Evolutionary conservation across 768 basidiomycete genomes (phyloP), one percentile per base, ranked within the genome.

Genomic region (Termitomyces sp.): DNA sequence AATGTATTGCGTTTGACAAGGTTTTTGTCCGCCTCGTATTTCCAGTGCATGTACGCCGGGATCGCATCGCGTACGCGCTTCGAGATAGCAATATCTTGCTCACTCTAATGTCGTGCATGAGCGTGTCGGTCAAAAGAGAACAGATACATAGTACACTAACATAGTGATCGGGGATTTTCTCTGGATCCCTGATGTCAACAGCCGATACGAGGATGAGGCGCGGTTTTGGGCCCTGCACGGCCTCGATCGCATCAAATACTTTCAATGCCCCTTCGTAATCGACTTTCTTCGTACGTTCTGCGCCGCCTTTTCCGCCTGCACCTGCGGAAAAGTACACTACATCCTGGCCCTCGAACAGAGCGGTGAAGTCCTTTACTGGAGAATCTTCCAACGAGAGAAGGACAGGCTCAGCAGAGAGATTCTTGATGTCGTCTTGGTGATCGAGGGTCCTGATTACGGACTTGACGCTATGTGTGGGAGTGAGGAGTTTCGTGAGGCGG

Each of bases 191-290:
- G 0, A 83, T 67, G 66, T 88, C 86, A 18, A 85, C 70, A 1
- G 82, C 81, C 20, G 85, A 86, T 36, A 89, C 81, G 56, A 85
- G 68, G 43, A 88, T 75, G 53, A 88, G 67, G 55, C 83, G 69
- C 36, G 84, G 84, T 60, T 79, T 80, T n/a, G 64, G 56, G 1
- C 75, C 75, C 48, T 78, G 64, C 2, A 84, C 72, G 0, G 49
- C 71, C 67, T 88, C 87, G 54, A 89, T 74, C 0, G 86, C 87
- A 66, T 89, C 87, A 64, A 84, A 88, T 2, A 87, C 79, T 70
- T 88, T 89, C 40, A 89, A 61, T 0, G 86, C 85, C 9, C 86
- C 87, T 51, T 85, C 82, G 63, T 81, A 83, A 63, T 82, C 81
- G 6, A 88, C 85, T 32, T 73, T 75, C 66, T 78, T 79, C 3